Percentiles rank a stretch among this genome's conserved stretches.
Conservation (phyloP, 2,329 filamentous ascomycete species). For the Colletotrichum sp. region DNA sequence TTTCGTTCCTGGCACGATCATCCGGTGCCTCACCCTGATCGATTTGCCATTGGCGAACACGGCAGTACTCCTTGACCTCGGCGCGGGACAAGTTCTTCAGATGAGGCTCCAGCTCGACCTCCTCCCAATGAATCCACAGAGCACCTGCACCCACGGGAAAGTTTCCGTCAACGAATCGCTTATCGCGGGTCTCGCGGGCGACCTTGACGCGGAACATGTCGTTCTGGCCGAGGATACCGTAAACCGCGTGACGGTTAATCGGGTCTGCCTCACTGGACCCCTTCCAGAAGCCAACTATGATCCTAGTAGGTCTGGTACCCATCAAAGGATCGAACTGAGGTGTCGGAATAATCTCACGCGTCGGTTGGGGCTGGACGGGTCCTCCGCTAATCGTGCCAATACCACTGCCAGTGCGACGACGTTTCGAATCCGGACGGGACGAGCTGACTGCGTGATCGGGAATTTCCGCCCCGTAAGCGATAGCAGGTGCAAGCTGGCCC, state of each 20-base stretch:
- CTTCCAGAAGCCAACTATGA: constrained; percentile 65
- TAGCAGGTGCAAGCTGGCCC: constrained; percentile 43
- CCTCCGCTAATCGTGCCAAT: constrained; percentile 36
- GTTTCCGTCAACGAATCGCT: constrained; percentile 62
- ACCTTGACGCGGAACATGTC: constrained; percentile 71
- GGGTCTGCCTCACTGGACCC: constrained; percentile 53
- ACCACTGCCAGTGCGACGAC: constrained; percentile 48
- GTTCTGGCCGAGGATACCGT: constrained; percentile 65
- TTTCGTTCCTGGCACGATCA: constrained; percentile 55
- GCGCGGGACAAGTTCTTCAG: constrained; percentile 54
- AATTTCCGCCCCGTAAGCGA: constrained; percentile 57
- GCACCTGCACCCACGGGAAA: constrained; percentile 65
- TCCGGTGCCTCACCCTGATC: constrained; percentile 56
- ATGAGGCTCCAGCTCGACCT: constrained; percentile 63
- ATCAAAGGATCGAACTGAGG: constrained; percentile 45
- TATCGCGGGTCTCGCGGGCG: constrained; percentile 64
- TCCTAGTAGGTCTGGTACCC: constrained; percentile 61
- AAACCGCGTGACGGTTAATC: constrained; percentile 64
- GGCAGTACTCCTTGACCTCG: constrained; percentile 69
- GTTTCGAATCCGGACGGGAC: constrained; percentile 47
- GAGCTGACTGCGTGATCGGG: constrained; percentile 46
- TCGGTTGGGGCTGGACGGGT: constrained; percentile 16
- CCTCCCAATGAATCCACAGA: constrained; percentile 67
- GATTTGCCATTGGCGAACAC: constrained; percentile 63
- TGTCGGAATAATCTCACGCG: neutral